Evolutionary conservation across 768 basidiomycete genomes (phyloP).

Genomic region (Rubroboletus satanas): DNA sequence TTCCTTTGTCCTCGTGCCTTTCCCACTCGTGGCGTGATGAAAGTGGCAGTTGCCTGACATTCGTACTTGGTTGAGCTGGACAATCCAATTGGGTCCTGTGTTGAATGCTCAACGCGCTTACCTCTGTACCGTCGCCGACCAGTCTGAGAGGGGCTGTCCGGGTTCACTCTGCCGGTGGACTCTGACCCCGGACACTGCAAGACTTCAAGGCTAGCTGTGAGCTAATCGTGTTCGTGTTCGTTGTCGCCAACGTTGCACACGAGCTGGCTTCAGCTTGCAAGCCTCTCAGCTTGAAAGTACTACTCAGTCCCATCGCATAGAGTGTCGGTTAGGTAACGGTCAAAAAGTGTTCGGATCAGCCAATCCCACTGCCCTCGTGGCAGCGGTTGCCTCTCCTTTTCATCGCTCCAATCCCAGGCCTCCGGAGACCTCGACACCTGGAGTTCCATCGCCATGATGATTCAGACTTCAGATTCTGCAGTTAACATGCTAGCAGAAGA

Average conservation of each 20-base stretch:
- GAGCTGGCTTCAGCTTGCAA: background rate
- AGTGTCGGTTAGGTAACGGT: background rate
- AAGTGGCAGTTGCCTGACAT: background rate
- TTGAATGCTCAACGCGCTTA: background rate
- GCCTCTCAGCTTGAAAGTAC: background rate
- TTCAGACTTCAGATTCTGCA: slow-evolving; percentile 15
- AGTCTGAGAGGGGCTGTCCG: too few species aligned
- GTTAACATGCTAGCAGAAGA: slow-evolving; percentile 43
- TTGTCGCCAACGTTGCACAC: slow-evolving; percentile 8
- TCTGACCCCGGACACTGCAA: slow-evolving; percentile 24
- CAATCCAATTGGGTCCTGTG: background rate
- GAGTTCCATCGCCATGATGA: slow-evolving; percentile 6
- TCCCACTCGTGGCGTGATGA: background rate
- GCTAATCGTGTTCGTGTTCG: background rate
- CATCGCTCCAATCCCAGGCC: slow-evolving; percentile 2
- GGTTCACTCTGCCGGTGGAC: background rate
- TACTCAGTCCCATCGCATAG: background rate
- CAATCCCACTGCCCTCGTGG: background rate
- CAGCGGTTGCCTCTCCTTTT: slow-evolving; percentile 4
- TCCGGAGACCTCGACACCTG: slow-evolving; percentile 3
- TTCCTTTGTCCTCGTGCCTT: background rate
- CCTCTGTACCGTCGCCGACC: too few species aligned
- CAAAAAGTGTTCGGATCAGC: background rate
- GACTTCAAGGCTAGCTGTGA: background rate
- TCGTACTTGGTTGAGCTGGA: background rate